Evolutionary conservation across 176 grass and related monocot genomes (phyloP), one percentile per base, ranked within the genome.

Genomic region (Lolium multiflorum): DNA sequence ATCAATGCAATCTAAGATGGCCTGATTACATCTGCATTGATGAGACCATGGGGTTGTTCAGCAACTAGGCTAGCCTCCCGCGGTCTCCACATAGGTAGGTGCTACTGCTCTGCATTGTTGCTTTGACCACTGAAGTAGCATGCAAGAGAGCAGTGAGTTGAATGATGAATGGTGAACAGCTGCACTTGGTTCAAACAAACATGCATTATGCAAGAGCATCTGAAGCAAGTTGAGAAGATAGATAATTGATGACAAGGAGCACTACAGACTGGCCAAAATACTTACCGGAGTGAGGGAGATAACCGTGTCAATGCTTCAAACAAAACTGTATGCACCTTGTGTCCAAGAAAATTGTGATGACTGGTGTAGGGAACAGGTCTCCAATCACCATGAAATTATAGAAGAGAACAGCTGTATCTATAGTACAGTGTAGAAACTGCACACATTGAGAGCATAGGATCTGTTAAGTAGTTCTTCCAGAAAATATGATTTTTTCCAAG

Each of bases 281-380:
- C 26, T 81, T 54, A 18, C 66, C 21, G 14, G 84, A 50, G 79
- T 84, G 12, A 84, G 76, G 65, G 84, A 83, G 47, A 72, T 83
- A 17, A 67, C 80, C 4, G 2, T 89, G 14, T 83, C 79, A 58
- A 57, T 92, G 20, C 52, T 92, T 79, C 77, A 83, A 57, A 12
- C 49, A 5, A 74, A 52, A 10, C 54, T 75, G 21, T 55, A 43
- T 83, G 28, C 64, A 44, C 14, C 67, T 74, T 13, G 57, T 87
- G 31, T 71, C 20, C 6, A 56, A 64, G 51, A 66, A 87, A 75
- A 84, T 76, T 13, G 50, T 11, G 5, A 35, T 55, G 66, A 38
- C 18, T 4, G 87, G 80, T 81, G 39, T 31, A 3, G 38, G 81
- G 22, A 90, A 71, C 74, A 87, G 91, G 91, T 73, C 8, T 63